Conservation (phyloP, 306 rosid species). For the Hippophae gyantsensis region DNA sequence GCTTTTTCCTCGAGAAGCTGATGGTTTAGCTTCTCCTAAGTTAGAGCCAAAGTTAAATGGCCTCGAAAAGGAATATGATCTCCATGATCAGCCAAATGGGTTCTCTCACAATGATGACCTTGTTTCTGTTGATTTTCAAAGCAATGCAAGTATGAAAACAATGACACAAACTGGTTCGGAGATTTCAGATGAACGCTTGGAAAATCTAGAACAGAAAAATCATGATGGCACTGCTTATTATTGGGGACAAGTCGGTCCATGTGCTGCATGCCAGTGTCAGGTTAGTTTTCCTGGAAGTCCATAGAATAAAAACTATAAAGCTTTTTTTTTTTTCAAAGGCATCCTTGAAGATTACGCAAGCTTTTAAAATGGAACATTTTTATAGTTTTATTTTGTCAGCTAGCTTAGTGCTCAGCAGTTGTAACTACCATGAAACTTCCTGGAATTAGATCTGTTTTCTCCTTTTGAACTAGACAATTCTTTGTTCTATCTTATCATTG, state of each 20-base stretch:
- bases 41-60: constrained; percentile 21
- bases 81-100: constrained; percentile 24
- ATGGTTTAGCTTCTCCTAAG: constrained; percentile 18
- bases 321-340: too few species aligned
- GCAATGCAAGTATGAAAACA: constrained; percentile 9
- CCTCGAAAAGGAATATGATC: constrained; percentile 11
- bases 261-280: constrained; percentile 29
- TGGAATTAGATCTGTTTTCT: too few species aligned
- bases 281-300: constrained; percentile 10
- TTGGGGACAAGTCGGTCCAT: constrained; percentile 25
- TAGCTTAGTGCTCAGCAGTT: too few species aligned
- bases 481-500: too few species aligned
- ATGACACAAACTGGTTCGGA: constrained; percentile 20
- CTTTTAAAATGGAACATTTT: too few species aligned
- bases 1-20: constrained; percentile 37
- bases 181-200: constrained; percentile 17
- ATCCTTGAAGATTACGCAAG: too few species aligned
- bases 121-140: constrained; percentile 26
- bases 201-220: constrained; percentile 9
- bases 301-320: too few species aligned
- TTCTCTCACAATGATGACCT: constrained; percentile 2
- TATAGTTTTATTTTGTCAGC: too few species aligned
- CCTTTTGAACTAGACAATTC: too few species aligned
- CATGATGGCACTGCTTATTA: constrained; percentile 11
- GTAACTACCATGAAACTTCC: too few species aligned